Conservation (phyloP, 352 stramenopile species). For the Globisporangium paddicum region DNA sequence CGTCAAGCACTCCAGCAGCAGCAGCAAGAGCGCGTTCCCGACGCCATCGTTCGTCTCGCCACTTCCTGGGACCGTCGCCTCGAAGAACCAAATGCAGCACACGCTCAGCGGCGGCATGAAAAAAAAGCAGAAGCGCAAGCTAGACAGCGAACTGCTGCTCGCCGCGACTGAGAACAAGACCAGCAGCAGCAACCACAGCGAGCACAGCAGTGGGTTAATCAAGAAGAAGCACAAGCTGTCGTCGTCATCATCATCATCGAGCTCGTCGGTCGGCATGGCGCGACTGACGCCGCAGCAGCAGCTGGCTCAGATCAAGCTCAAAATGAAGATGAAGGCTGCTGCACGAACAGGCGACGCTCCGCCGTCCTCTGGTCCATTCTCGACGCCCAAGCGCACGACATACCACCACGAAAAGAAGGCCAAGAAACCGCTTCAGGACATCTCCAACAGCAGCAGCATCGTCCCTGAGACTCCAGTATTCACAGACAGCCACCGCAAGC, state of each 20-base stretch:
- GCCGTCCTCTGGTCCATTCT: conserved; percentile 1
- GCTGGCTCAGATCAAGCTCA: conserved; percentile 13
- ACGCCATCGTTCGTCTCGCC: conserved; percentile 45
- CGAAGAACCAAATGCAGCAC: conserved; percentile 24
- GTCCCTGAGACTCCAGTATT: not conserved
- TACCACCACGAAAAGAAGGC: conserved; percentile 7
- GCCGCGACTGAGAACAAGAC: conserved; percentile 2
- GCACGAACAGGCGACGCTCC: not conserved
- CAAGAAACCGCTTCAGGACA: conserved; percentile 29
- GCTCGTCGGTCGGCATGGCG: not conserved
- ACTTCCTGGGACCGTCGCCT: conserved; percentile 6
- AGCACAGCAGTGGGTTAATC: not conserved
- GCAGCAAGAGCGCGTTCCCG: conserved; percentile 12
- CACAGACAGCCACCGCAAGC: not conserved
- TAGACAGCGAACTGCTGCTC: conserved; percentile 20
- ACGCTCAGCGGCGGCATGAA: conserved; percentile 30
- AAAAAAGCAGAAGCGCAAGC: conserved; percentile 29
- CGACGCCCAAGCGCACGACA: not conserved
- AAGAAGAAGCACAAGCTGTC: conserved; percentile 26
- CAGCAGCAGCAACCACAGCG: not conserved
- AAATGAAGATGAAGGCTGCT: conserved; percentile 14
- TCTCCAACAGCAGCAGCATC: conserved; percentile 35
- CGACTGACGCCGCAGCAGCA: conserved; percentile 8
- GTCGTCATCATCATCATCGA: not conserved
- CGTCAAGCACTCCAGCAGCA: conserved; percentile 1